Evolutionary conservation across 75 land plant genomes (phyloP).

Genomic region (Isoetes taiwanensis): DNA sequence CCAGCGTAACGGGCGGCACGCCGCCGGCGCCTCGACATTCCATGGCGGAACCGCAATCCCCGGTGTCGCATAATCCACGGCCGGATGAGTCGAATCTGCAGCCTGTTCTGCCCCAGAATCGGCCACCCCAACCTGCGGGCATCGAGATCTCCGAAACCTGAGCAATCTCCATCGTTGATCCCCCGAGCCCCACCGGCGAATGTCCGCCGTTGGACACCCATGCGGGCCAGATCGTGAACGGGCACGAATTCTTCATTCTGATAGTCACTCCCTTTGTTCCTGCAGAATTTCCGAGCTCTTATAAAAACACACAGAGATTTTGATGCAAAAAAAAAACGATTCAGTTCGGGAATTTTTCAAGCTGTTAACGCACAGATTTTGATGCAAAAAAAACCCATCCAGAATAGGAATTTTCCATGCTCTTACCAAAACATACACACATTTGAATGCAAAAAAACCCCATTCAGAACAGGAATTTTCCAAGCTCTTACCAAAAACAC

Average conservation of each 20-base stretch:
- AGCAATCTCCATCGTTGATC: neutral
- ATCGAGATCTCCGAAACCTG: neutral
- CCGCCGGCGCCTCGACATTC: neutral
- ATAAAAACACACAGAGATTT: too few relatives aligned
- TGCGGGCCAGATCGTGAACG: neutral
- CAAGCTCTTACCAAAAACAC: too few relatives aligned
- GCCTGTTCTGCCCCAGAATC: conserved; percentile 6
- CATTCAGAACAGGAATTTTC: too few relatives aligned
- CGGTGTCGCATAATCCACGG: neutral
- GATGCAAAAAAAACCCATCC: too few relatives aligned
- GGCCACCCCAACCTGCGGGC: conserved; percentile 3
- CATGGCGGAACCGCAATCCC: neutral
- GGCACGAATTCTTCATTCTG: conserved; percentile 1
- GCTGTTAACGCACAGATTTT: too few relatives aligned
- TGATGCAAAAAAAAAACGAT: too few relatives aligned
- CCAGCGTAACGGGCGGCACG: neutral
- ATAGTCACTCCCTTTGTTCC: neutral
- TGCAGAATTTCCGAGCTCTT: too few relatives aligned
- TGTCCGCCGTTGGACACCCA: neutral
- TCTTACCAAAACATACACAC: too few relatives aligned
- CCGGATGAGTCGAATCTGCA: neutral
- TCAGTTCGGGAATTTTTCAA: too few relatives aligned
- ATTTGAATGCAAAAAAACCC: too few relatives aligned
- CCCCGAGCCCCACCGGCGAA: neutral
- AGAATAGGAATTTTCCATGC: too few relatives aligned